Evolutionary conservation across 148 eudicot genomes (phyloP).

Genomic region (Cornus controversa): DNA sequence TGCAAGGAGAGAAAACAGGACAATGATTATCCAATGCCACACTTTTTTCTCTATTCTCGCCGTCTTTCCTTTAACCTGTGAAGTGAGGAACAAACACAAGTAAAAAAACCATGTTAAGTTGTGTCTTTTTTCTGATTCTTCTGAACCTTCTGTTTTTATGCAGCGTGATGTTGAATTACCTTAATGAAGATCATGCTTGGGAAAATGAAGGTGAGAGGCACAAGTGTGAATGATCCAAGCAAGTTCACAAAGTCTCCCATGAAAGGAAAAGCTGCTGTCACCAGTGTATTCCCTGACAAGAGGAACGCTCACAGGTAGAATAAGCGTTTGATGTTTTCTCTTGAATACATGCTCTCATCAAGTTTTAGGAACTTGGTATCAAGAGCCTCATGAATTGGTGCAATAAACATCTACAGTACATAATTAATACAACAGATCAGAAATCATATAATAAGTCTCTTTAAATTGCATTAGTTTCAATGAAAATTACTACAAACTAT

Average conservation of each 20-base stretch:
- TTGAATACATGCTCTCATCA: constrained; percentile 41
- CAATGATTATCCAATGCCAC: constrained; percentile 54
- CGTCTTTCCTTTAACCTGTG: constrained; percentile 51
- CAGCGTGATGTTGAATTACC: constrained; percentile 27
- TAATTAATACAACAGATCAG: background rate
- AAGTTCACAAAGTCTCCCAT: constrained; percentile 66
- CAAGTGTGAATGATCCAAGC: constrained; percentile 49
- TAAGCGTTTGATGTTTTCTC: constrained; percentile 41
- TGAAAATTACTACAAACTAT: too few relatives aligned
- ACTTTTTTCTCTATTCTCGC: constrained; percentile 33
- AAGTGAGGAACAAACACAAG: background rate
- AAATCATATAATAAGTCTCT: background rate
- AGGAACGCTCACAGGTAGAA: constrained; percentile 40
- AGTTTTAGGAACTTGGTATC: constrained; percentile 52
- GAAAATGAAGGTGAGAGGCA: constrained; percentile 48
- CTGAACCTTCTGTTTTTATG: too few relatives aligned
- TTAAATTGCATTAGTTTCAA: too few relatives aligned
- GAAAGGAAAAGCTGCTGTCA: constrained; percentile 64
- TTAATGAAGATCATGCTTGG: constrained; percentile 67
- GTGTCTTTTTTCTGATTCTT: background rate
- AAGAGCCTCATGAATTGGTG: constrained; percentile 55
- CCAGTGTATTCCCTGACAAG: constrained; percentile 44
- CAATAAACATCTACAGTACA: constrained; percentile 47
- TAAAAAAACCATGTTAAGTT: constrained; percentile 1
- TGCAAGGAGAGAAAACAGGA: constrained; percentile 41